phyloP scores from a whole-genome alignment of 1,284 basidiomycete species.

The Fomitopsis betulina region DNA sequence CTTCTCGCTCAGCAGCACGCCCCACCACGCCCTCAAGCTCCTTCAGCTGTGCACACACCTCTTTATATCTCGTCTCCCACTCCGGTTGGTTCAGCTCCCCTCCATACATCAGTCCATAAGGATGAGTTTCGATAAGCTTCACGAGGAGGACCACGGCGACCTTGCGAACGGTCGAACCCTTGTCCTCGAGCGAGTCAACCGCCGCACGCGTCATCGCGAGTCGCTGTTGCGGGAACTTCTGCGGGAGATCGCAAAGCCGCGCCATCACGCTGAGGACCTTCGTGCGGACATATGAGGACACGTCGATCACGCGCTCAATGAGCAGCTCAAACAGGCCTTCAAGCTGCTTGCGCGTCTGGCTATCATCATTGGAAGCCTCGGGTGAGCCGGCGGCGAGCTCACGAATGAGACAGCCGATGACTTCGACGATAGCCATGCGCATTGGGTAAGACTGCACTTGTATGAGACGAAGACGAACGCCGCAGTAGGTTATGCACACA shows the following conservation, averaged over 20 bases:
- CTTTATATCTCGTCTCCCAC: constrained; percentile 74
- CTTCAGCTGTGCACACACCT: constrained; percentile 60
- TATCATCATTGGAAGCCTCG: constrained; percentile 48
- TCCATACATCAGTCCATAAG: constrained; percentile 83
- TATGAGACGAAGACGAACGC: background rate
- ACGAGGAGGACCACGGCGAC: constrained; percentile 78
- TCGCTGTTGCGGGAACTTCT: constrained; percentile 87
- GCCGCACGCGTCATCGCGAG: constrained; percentile 74
- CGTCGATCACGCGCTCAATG: constrained; percentile 83
- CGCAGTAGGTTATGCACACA: constrained; percentile 28
- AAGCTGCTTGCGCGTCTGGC: constrained; percentile 78
- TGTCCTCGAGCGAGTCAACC: constrained; percentile 85
- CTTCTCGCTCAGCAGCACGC: constrained; percentile 48
- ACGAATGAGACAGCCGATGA: constrained; percentile 77
- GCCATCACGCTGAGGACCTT: constrained; percentile 81
- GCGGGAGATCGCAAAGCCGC: constrained; percentile 67
- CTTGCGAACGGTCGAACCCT: constrained; percentile 85
- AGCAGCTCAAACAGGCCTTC: constrained; percentile 81
- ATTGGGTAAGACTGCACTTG: constrained; percentile 81
- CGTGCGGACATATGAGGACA: constrained; percentile 87
- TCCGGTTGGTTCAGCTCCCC: constrained; percentile 72
- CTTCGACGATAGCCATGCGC: constrained; percentile 89
- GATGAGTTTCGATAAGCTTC: constrained; percentile 84
- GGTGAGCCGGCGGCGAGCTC: constrained; percentile 61
- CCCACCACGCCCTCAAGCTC: constrained; percentile 51